Evolutionary conservation across 2,329 filamentous ascomycete species (phyloP), one percentile per base, ranked within the genome.

Genomic region (Beauveria sp.): DNA sequence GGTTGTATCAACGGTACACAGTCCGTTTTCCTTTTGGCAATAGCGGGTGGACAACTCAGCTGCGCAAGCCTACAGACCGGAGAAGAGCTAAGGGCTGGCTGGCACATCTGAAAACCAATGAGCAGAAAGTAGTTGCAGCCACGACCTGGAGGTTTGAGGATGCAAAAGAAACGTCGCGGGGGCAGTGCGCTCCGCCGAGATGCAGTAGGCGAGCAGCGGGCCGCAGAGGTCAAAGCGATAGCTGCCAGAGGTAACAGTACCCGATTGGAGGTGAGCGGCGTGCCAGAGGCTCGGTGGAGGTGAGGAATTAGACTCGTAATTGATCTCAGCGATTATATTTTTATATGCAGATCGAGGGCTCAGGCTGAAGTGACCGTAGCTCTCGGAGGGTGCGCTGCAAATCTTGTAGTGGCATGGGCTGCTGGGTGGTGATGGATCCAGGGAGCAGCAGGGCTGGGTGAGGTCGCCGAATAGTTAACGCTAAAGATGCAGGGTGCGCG

Each of bases 221-320:
- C n/a, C 14, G 10, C 18, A 20, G 57, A 42, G 57, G 57, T 60
- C 57, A 60, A 60, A 60, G 57, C 57, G 40, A 60, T 26, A 42
- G 24, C 24, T 42, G 46, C 8, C 22, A 24, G 12, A 22, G 12
- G 54, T 16, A 26, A 16, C 9, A 10, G 43, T 34, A n/a, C 9
- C 22, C 31, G 40, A 46, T 46, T 46, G 53, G 51, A 14, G 16
- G 6, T 54, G 34, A 34, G 28, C 28, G 49, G 28, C 18, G 49
- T 9, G 26, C 18, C 28, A n/a, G 8, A 22, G 20, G n/a, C 18
- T 28, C 28, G 49, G 24, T 24, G 24, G 24, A 18, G 24, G 28
- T 9, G 5, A 26, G 16, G 24, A n/a, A 14, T 8, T 31, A 31
- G 9, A 10, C 16, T n/a, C 18, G 28, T 16, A 45, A 49, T 12